Percentiles rank a stretch among this genome's conserved stretches.
These are phyloP conservation scores for Pichia sporocuriosa DNA, from an alignment of 805 yeast species.

Conservation along the genomic window DNA sequence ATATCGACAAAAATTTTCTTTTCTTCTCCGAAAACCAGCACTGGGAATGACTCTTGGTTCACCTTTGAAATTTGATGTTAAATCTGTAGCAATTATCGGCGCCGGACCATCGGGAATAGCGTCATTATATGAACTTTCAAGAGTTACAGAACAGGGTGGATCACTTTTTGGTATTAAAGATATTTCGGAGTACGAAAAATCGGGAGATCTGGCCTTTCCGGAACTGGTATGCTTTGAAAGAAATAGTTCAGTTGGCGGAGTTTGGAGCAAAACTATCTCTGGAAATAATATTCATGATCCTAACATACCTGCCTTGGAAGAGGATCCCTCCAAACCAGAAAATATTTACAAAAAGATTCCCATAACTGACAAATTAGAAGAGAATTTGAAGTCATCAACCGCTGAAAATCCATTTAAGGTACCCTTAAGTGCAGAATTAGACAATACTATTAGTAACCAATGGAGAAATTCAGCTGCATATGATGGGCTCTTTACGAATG, in stretches of 20 bases:
- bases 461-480: constrained; percentile 37
- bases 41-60: constrained; percentile 9
- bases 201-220: constrained; percentile 23
- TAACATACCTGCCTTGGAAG: constrained; percentile 12
- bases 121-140: constrained; percentile 28
- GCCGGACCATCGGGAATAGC: constrained; percentile 40
- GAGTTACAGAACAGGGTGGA: constrained; percentile 26
- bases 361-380: constrained; percentile 12
- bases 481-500: constrained; percentile 36
- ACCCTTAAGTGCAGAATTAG: background rate
- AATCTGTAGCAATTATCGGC: constrained; percentile 34
- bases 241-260: constrained; percentile 35
- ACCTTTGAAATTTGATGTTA: constrained; percentile 5
- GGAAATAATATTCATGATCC: constrained; percentile 19
- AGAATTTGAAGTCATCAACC: constrained; percentile 23
- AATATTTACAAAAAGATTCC: constrained; percentile 9
- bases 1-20: background rate
- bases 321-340: constrained; percentile 8
- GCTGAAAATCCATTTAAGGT: constrained; percentile 29
- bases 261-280: constrained; percentile 28
- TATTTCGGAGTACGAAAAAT: constrained; percentile 5
- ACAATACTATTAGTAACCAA: constrained; percentile 16
- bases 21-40: too few species aligned
- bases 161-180: constrained; percentile 17
- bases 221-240: constrained; percentile 36